Evolutionary conservation across 768 basidiomycete species (phyloP), one percentile per base, ranked within the genome.

Genomic region (Tulasnella sp.): DNA sequence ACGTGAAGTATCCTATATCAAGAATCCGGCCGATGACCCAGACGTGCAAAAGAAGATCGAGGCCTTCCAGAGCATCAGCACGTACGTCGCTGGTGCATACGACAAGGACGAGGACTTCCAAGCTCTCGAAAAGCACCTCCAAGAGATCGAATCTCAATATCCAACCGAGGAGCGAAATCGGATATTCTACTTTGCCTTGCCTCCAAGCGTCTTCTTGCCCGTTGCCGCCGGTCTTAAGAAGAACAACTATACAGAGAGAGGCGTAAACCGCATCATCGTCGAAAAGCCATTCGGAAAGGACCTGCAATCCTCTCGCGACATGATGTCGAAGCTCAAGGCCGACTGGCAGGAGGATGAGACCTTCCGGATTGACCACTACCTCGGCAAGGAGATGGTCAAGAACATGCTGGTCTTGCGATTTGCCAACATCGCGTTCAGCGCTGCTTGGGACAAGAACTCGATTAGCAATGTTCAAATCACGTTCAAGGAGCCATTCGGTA

Each of bases 331-430:
- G 22, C 87, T 99, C 83, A 96, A 94, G 85, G 82, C 89, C 79
- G 89, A 93, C 78, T 99, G 96, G 96, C 86, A 87, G 3, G 97
- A 99, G 84, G 94, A 98, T 37, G 97, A 99, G 86, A 99, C 96
- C 12, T 99, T 93, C 90, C 93, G 97, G 73, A 99, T 99, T 82
- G 97, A 99, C 84, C 97, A 99, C 82, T 99, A 99, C 83, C 91
- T 99, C 73, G 97, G 97, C 76, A 99, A 99, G 86, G 97, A 99
- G 88, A 99, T 99, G 97, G 94, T 98, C 82, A 99, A 99, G 88
- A 99, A 99, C 84, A 83, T 99, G 75, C 91, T 99, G 78, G 94
- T 98, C 37, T 86, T 98, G 72, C 91, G 97, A 40, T 99, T 99
- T 81, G 97, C 94, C 78, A 99, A 99, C 84, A 85, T 96, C 79